Base-by-base conservation (phyloP, 2,329 filamentous ascomycete genomes). In the Phialophora verrucosa region DNA sequence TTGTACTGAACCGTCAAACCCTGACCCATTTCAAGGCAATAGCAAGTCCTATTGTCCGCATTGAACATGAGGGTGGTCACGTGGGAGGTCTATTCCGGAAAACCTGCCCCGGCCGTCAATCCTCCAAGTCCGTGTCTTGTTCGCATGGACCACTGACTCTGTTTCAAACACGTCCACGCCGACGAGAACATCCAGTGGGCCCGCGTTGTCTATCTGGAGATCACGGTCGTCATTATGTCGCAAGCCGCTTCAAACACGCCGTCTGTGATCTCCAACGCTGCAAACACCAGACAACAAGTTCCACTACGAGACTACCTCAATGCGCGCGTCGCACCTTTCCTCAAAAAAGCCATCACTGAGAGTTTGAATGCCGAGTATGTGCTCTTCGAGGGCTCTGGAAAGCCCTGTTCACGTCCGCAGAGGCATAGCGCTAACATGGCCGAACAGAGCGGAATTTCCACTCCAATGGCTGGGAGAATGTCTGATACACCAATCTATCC, bases 401-500 rank as follows among this genome's bases (percentile, higher is more conserved):
- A 32, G 31, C 49, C n/a, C 17, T 38, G 11, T 27, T 32, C 49
- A 7, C 38, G n/a, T n/a, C 14, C 7, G 14, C 17, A 35, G 53
- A 35, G 27, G 11, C 25, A 20, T 7, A 17, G 23, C 29, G 53
- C 25, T 35, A 32, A 55, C 12, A 6, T 62, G 10, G 29, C 25
- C 23, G 14, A 54, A 44, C 14, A 73, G 71, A 61, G 69, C 71
- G 31, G 65, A 73, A 59, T 73, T 68, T 56, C 71, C 71, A 31
- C 66, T 73, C 7, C 71, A 72, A 61, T 73, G 71, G 71, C 71
- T 73, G 12, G 71, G 71, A 63, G 71, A 73, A 68, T 71, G 69
- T 35, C 71, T 73, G 4, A 73, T 73, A 50, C 66, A 71, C 53
- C 71, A 73, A 54, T 72, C 70, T 8, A 70, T 72, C 25, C 61